A percentile compares a stretch with the other conserved stretches of the same genome.
Conservation (phyloP, 352 stramenopile species). For the Globisporangium nagaii region DNA sequence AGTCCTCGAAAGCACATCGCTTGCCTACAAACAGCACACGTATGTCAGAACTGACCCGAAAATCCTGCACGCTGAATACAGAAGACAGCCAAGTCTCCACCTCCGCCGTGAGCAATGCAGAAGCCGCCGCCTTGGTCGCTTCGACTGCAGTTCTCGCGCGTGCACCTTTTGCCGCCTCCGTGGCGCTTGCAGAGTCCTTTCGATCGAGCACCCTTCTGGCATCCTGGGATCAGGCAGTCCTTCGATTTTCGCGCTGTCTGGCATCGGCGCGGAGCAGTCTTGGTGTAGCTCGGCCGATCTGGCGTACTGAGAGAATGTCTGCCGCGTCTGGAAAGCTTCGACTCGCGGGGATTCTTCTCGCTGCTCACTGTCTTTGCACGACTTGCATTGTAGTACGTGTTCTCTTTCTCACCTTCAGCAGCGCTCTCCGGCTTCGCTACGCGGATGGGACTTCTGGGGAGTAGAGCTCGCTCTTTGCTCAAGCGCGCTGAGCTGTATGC, state of each 20-base stretch:
- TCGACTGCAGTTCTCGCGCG: slow-evolving; percentile 36
- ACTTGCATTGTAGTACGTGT: not conserved
- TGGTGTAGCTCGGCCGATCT: not conserved
- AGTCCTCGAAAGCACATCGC: slow-evolving; percentile 47
- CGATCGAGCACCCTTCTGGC: slow-evolving; percentile 69
- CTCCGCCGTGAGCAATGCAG: slow-evolving; percentile 79
- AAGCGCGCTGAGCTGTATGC: too few species aligned
- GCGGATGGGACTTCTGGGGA: too few species aligned
- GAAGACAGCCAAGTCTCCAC: slow-evolving; percentile 10
- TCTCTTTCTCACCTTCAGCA: not conserved
- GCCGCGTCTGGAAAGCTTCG: slow-evolving; percentile 7
- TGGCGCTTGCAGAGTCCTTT: slow-evolving; percentile 83
- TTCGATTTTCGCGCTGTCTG: slow-evolving; percentile 61
- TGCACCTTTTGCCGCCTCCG: slow-evolving; percentile 78
- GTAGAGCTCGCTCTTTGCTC: too few species aligned
- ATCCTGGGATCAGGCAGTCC: slow-evolving; percentile 61
- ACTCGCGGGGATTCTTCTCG: not conserved
- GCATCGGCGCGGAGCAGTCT: slow-evolving; percentile 11
- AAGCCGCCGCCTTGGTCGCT: slow-evolving; percentile 84
- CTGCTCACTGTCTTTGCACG: not conserved
- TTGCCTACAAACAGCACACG: slow-evolving; percentile 31
- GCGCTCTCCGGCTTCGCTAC: too few species aligned
- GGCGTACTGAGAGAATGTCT: slow-evolving; percentile 35
- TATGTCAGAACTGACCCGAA: not conserved
- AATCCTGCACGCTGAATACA: not conserved